Conservation (phyloP, 257 asterid species). For the Voacanga thouarsii region DNA sequence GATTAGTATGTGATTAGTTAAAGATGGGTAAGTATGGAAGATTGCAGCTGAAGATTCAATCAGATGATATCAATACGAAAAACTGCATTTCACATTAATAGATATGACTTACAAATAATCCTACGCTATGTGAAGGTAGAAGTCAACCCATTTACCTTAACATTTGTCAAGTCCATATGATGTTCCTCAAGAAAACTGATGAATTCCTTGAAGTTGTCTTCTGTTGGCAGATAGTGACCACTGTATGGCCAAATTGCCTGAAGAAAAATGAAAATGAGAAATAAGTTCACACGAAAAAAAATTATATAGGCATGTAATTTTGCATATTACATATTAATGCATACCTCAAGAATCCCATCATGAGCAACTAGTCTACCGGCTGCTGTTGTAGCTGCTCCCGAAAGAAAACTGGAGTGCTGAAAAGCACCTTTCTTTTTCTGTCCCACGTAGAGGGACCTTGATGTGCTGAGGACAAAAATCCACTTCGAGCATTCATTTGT, state of each 20-base stretch:
- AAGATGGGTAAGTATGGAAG: not conserved
- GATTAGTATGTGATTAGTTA: not conserved
- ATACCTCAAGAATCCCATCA: conserved; percentile 59
- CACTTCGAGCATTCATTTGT: conserved; percentile 55
- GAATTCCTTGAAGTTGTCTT: conserved; percentile 66
- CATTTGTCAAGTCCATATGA: conserved; percentile 52
- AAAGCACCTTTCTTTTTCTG: conserved; percentile 52
- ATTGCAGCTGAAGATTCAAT: not conserved
- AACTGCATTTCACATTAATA: not conserved
- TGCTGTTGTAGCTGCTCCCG: conserved; percentile 59
- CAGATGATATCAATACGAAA: not conserved
- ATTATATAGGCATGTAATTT: not conserved
- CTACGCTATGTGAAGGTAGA: not conserved
- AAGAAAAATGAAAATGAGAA: conserved; percentile 5
- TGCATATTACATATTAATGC: not conserved
- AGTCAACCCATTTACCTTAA: conserved; percentile 40
- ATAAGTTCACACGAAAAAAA: not conserved
- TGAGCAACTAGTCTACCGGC: conserved; percentile 65
- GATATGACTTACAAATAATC: not conserved
- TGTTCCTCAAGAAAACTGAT: conserved; percentile 55
- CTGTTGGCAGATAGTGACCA: conserved; percentile 83
- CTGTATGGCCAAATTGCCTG: conserved; percentile 79
- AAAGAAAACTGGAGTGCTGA: conserved; percentile 60
- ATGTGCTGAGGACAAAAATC: conserved; percentile 70
- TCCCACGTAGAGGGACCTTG: conserved; percentile 47